Conservation (phyloP, 768 basidiomycete species). For the Macrocybe gigantea region DNA sequence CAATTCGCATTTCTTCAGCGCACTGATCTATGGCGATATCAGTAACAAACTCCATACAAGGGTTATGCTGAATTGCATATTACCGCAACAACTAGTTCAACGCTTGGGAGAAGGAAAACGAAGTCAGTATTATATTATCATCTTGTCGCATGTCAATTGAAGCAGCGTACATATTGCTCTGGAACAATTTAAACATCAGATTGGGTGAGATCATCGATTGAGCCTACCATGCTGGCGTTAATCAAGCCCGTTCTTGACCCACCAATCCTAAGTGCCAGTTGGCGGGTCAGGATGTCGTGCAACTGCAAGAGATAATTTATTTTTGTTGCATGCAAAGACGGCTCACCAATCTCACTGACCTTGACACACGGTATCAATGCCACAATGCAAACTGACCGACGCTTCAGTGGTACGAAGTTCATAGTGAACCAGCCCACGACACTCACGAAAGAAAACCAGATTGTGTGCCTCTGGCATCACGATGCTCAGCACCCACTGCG, state of each 20-base stretch:
- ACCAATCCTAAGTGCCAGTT: constrained; percentile 71
- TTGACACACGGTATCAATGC: constrained; percentile 78
- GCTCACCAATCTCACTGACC: constrained; percentile 25
- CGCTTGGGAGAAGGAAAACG: constrained; percentile 23
- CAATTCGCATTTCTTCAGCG: constrained; percentile 77
- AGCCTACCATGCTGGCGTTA: constrained; percentile 71
- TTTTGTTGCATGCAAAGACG: background rate
- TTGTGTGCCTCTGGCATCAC: constrained; percentile 12
- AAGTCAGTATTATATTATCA: constrained; percentile 1
- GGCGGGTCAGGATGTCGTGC: constrained; percentile 71
- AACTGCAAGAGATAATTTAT: constrained; percentile 33
- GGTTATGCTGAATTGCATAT: constrained; percentile 16
- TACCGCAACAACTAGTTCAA: constrained; percentile 70
- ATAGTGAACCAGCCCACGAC: background rate
- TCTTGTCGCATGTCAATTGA: too few relatives aligned
- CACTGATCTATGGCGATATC: constrained; percentile 52
- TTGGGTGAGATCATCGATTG: background rate
- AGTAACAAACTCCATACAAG: background rate
- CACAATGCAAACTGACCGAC: constrained; percentile 49
- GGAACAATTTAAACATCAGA: constrained; percentile 4
- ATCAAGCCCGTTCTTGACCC: constrained; percentile 73
- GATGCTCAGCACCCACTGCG: background rate
- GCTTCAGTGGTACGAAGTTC: background rate
- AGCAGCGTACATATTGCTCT: constrained; percentile 63
- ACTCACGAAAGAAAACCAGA: constrained; percentile 54